A percentile compares a stretch with the other conserved stretches of the same genome.
Conservation (phyloP, 192 early-diverging fungal genomes). For the Podila epigama region DNA sequence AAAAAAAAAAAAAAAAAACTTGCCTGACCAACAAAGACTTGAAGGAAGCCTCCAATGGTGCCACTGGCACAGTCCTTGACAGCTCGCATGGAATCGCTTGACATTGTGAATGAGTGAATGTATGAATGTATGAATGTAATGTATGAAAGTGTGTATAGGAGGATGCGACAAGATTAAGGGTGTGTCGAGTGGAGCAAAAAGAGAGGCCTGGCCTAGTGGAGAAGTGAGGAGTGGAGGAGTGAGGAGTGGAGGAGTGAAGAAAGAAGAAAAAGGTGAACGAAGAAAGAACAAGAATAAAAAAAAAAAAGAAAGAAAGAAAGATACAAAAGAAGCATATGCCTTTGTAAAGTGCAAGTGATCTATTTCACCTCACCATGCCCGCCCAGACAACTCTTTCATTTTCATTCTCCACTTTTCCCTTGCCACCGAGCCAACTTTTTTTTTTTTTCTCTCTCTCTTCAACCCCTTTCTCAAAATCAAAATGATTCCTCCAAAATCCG, state of each 20-base stretch:
- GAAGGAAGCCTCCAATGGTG: slow-evolving; percentile 77
- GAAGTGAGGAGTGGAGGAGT: not conserved
- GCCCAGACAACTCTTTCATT: too few relatives aligned
- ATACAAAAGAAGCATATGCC: not conserved
- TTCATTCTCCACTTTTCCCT: too few relatives aligned
- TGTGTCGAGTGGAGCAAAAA: not conserved
- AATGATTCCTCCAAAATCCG: too few relatives aligned
- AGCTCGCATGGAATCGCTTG: slow-evolving; percentile 59
- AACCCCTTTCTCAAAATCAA: too few relatives aligned
- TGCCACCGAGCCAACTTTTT: too few relatives aligned
- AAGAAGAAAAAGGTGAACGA: not conserved
- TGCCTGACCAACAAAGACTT: slow-evolving; percentile 79
- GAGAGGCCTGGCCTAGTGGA: not conserved
- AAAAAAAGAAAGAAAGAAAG: not conserved
- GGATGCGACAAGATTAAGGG: not conserved
- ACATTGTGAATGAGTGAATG: slow-evolving; percentile 23
- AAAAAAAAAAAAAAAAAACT: not conserved
- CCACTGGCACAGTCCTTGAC: slow-evolving; percentile 81
- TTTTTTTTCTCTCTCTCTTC: too few relatives aligned
- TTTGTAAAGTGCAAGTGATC: too few relatives aligned
- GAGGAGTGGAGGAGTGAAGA: not conserved
- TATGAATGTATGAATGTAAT: not conserved
- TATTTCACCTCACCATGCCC: too few relatives aligned
- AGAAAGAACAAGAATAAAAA: not conserved
- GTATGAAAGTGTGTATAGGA: not conserved